Conservation (phyloP, 176 grass and related monocot species). For the Avena sativa region DNA sequence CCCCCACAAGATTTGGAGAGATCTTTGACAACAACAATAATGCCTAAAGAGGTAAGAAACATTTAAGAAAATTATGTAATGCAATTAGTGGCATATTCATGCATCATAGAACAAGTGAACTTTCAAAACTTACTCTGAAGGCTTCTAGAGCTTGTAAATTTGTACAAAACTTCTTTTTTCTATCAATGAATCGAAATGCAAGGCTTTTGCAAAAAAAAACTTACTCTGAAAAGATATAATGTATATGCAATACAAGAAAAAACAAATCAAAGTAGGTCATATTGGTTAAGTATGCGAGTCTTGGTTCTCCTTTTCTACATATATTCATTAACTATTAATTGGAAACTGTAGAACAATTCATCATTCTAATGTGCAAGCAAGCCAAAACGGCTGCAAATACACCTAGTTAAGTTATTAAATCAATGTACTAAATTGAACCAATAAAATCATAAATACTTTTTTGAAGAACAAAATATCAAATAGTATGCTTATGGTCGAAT, state of each 20-base stretch:
- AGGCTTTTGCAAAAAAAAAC: no score
- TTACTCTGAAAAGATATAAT: no score
- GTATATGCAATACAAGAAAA: not conserved
- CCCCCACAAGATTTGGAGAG: conserved; percentile 16
- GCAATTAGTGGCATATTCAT: not conserved
- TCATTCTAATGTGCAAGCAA: not conserved
- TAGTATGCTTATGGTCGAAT: not conserved
- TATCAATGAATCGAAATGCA: no score
- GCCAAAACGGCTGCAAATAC: not conserved
- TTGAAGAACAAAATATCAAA: not conserved
- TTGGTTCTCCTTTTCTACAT: not conserved
- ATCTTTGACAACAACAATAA: conserved; percentile 39
- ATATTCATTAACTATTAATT: not conserved
- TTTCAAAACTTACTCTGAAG: not conserved
- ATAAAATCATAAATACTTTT: not conserved
- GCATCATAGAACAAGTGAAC: not conserved
- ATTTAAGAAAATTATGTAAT: not conserved
- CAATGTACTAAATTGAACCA: not conserved
- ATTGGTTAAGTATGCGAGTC: not conserved
- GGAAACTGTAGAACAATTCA: not conserved
- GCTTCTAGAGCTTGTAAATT: no score
- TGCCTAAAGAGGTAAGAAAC: conserved; percentile 31
- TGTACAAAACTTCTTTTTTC: no score
- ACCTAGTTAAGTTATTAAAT: not conserved
- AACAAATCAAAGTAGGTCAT: not conserved